Base-by-base conservation (phyloP, 2,329 filamentous ascomycete species). In the Alternaria brassicae region DNA sequence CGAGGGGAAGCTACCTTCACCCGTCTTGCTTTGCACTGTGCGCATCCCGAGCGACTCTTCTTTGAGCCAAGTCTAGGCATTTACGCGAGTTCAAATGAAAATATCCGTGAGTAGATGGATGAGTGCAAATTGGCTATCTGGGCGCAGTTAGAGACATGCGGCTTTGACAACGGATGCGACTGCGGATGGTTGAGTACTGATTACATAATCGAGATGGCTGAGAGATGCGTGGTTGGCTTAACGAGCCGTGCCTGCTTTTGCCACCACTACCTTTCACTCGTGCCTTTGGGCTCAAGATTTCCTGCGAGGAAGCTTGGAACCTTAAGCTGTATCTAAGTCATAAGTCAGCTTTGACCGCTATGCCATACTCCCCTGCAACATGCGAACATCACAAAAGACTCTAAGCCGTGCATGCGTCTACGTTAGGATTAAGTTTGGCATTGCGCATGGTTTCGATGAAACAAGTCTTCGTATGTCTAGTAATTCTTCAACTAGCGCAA, bases 21-120 rank as follows among this genome's bases (percentile, higher is more conserved):
- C 27, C 69, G 70, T 41, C 70, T 61, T 12, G 55, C 58, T 53
- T 73, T 75, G 50, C 70, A 75, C 32, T 71, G 69, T 36, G 50
- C 28, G 45, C 72, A 75, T 23, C 71, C 71, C 32, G 62, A 65
- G 15, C 69, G 65, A 40, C 47, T 57, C 28, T 60, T 60, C 25
- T 53, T 60, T 3, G 53, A 60, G 27, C 58, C 58, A 9, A 57
- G 49, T 21, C 53, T 47, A 17, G 58, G 53, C 58, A 60, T 60
- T 36, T 15, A 19, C 13, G 42, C 45, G 34, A 39, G 28, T n/a
- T 42, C n/a, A 28, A 25, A 5, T 34, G 17, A 12, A 27, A 13
- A 8, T 36, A 19, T 30, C 17, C 17, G 19, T 56, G 17, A 48
- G 27, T 50, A 27, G 53, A 42, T 32, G 28, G 36, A 44, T 32